Base-by-base conservation (phyloP, 345 rosid species). In the Camelina sativa region DNA sequence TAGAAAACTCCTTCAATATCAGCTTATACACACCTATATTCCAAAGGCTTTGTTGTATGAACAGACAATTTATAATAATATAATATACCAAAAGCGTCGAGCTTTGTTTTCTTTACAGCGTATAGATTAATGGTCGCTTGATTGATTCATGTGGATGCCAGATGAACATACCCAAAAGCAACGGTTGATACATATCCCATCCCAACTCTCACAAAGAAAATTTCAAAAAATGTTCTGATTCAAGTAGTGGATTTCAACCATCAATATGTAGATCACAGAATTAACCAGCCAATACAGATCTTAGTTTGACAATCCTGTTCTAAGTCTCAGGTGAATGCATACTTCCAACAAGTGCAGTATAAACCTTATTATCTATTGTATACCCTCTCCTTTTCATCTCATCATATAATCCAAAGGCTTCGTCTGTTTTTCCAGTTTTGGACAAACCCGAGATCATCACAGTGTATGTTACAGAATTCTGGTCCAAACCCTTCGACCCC, bases 381-480 rank as follows among this genome's bases (percentile, higher is more conserved):
- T 76, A 62, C 34, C 96, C 97, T 60, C 80, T 76, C 59, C 76
- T 79, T 19, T 80, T 82, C 93, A 85, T 88, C 77, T 88, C 89
- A 75, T 85, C 90, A 11, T 91, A 87, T 79, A 87, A 82, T 37
- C 76, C 81, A 72, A 90, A 90, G 38, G 97, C 96, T 76, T 91
- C 96, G 34, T 88, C 86, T 2, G 98, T 87, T 73, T 91, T 86
- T 55, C 91, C 98, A 28, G 72, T 83, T 82, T 85, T 90, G 19
- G 89, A 88, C 80, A 94, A 81, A 47, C 89, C 85, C 5, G 86
- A 84, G 53, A 94, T 90, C 61, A 91, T 76, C 55, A 85, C 85
- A 0, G 92, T 81, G 79, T 90, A 94, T 12, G 91, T 82, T 64
- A 76, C 87, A 55, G 77, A 47, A 76, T 78, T 79, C 67, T 83